Evolutionary conservation across 768 basidiomycete genomes (phyloP).

Genomic region (Glaciozyma martinii): DNA sequence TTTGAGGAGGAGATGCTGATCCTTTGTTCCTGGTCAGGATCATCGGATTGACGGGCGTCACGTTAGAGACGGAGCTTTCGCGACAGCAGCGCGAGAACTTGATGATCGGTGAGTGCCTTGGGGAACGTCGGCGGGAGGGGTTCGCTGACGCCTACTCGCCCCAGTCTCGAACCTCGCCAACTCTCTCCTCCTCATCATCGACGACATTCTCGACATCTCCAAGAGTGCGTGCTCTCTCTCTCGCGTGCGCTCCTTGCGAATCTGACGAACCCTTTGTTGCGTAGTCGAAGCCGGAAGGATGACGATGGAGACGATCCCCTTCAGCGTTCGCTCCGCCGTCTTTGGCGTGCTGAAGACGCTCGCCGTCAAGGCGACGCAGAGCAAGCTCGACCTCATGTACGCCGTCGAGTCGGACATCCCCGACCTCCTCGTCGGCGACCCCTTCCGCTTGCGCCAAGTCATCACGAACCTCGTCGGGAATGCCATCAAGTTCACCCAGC

Average conservation of each 20-base stretch:
- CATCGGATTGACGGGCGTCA: conserved; percentile 98
- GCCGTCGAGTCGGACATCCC: conserved; percentile 93
- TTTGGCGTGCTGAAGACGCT: conserved; percentile 97
- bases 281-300: conserved; percentile 96
- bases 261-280: too few relatives aligned
- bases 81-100: conserved; percentile 90
- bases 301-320: conserved; percentile 99
- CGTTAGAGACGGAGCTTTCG: conserved; percentile 90
- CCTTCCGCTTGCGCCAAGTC: conserved; percentile 65
- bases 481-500: conserved; percentile 74
- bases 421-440: conserved; percentile 93
- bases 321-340: conserved; percentile 91
- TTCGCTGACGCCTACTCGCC: not conserved
- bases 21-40: conserved; percentile 75
- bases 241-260: not conserved
- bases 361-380: conserved; percentile 93
- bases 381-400: conserved; percentile 90
- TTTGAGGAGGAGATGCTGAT: not conserved
- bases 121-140: too few relatives aligned
- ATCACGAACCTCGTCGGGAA: conserved; percentile 90
- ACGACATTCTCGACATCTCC: conserved; percentile 98
- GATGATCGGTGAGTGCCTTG: conserved; percentile 47
- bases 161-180: conserved; percentile 82
- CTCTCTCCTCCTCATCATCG: conserved; percentile 88
- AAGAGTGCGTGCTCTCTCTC: conserved; percentile 62